Base-by-base conservation (phyloP, 2,329 filamentous ascomycete species). In the Hypoxylon sp. region DNA sequence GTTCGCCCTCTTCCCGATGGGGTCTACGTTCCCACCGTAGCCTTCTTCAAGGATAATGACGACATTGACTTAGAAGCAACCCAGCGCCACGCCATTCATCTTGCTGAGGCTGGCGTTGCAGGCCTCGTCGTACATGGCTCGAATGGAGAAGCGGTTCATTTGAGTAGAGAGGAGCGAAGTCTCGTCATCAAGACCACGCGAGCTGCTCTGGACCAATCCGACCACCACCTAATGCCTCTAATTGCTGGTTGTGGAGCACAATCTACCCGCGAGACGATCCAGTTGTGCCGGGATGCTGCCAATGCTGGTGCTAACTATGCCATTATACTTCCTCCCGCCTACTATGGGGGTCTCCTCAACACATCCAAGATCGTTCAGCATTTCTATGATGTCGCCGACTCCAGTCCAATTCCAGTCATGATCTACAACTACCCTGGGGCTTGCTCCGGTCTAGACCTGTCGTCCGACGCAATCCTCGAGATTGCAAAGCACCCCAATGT, bases 61-160 rank as follows among this genome's bases (percentile, higher is more conserved):
- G 83, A 85, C 3, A 78, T 90, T 54, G 88, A 90, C 72, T 62
- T 86, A n/a, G 79, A 81, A 20, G 83, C 85, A 3, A 86, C 85
- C 30, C 79, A 81, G 57, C 80, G 81, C 22, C 85, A 86, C 66
- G 88, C 88, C 30, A 81, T 87, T 22, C 86, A 88, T 56, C 85
- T 93, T 2, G 89, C 88, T 50, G 79, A 86, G 62, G 85, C 89
- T 22, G 90, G 90, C 37, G 85, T 93, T 46, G 85, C 89, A 17
- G 91, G 91, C 48, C 82, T 93, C 57, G 88, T 92, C 20, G 89
- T 88, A 2, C 90, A 92, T 77, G 90, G 91, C 42, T 91, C 89
- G 74, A 93, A 93, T 76, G 91, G 91, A 74, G 91, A 93, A 81
- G 91, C 91, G 0, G 90, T 91, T 2, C 90, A 93, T 75, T 83